Conservation (phyloP, 345 rosid species). For the Iberis pinnata region DNA sequence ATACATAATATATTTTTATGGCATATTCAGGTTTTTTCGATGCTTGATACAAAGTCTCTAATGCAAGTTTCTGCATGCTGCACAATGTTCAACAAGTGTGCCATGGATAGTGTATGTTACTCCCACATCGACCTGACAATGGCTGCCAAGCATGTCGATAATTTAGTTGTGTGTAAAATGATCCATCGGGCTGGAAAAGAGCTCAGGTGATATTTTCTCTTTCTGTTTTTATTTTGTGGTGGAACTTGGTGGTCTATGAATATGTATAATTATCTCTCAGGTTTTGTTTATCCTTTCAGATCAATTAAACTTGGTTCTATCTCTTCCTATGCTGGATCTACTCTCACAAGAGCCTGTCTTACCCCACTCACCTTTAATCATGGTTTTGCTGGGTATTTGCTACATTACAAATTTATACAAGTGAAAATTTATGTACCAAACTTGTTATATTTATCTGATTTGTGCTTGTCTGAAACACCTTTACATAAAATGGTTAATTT, state of each 20-base stretch:
- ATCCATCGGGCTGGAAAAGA: conserved; percentile 83
- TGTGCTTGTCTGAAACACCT: neutral
- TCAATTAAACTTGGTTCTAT: conserved; percentile 74
- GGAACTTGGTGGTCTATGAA: conserved; percentile 6
- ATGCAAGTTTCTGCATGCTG: conserved; percentile 76
- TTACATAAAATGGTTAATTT: neutral
- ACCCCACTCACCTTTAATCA: conserved; percentile 39
- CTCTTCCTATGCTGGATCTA: conserved; percentile 39
- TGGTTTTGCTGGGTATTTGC: conserved; percentile 28
- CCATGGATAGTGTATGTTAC: conserved; percentile 83
- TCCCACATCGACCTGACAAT: conserved; percentile 74
- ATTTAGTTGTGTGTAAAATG: conserved; percentile 74
- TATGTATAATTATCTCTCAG: conserved; percentile 9
- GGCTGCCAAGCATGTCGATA: conserved; percentile 60
- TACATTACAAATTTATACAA: conserved; percentile 1
- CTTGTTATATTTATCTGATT: conserved; percentile 4
- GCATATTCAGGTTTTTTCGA: conserved; percentile 56
- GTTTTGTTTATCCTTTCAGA: conserved; percentile 33
- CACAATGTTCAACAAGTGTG: conserved; percentile 76
- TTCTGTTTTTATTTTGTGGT: conserved; percentile 1
- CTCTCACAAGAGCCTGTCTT: conserved; percentile 71
- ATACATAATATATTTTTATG: conserved; percentile 1
- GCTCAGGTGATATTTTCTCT: conserved; percentile 44
- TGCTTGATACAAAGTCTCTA: conserved; percentile 83
- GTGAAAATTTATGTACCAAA: neutral